These are phyloP conservation scores for Lasiodiplodia sp. DNA, from an alignment of 2,329 filamentous ascomycete genomes.

Conservation along the genomic window DNA sequence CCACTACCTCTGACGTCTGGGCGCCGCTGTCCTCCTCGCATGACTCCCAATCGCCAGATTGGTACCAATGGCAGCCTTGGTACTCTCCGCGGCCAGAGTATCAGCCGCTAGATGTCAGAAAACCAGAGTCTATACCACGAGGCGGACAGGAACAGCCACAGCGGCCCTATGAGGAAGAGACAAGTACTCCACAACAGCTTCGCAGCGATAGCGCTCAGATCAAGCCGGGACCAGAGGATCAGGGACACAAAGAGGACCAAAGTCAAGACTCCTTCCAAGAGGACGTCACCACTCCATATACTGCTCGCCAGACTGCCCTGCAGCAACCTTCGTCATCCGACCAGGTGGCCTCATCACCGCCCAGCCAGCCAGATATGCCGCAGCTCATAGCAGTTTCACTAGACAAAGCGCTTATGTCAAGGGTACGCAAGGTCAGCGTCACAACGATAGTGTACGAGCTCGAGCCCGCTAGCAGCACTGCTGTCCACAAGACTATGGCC, in stretches of 20 bases:
- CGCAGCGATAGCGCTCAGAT: too few relatives aligned
- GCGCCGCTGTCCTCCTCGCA: background rate
- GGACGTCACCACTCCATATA: background rate
- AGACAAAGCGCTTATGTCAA: background rate
- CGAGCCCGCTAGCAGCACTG: background rate
- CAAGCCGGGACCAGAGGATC: background rate
- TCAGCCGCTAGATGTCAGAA: background rate
- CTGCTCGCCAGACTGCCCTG: background rate
- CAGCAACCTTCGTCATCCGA: background rate
- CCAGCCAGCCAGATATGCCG: background rate
- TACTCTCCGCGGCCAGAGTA: background rate
- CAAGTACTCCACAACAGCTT: too few relatives aligned
- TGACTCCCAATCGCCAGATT: background rate
- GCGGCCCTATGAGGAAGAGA: too few relatives aligned
- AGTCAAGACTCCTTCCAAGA: background rate
- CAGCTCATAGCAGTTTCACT: background rate
- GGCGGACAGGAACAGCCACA: too few relatives aligned
- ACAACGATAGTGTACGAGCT: background rate
- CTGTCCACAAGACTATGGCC: background rate
- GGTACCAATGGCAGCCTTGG: background rate
- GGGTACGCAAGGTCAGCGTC: background rate
- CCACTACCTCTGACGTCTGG: background rate
- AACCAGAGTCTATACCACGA: background rate
- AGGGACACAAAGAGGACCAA: background rate
- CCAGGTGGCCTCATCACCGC: background rate